A percentile compares a stretch with the other conserved stretches of the same genome.
phyloP scores from a whole-genome alignment of 75 land plant species.

The Pinus tabuliformis region DNA sequence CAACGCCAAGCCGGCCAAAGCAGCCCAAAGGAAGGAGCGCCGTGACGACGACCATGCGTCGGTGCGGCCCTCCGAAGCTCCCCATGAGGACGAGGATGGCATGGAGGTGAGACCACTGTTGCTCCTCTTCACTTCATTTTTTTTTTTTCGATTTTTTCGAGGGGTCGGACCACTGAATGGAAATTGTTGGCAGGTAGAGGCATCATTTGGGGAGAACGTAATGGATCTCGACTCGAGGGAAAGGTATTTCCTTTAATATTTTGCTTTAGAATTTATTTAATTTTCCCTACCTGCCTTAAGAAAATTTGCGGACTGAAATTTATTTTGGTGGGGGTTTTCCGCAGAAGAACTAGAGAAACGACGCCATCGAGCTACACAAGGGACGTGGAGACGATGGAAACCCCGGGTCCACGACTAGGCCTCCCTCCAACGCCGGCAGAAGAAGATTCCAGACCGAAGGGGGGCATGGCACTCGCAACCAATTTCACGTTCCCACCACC shows the following conservation, averaged over 20 bases:
- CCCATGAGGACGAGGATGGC: not conserved
- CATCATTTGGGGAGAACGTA: constrained; percentile 40
- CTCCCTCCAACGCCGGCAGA: constrained; percentile 7
- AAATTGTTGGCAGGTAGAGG: constrained; percentile 22
- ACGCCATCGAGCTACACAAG: constrained; percentile 58
- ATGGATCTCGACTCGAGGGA: constrained; percentile 37
- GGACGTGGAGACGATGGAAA: constrained; percentile 27
- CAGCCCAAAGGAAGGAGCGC: not conserved
- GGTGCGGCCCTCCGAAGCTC: not conserved
- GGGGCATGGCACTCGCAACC: not conserved
- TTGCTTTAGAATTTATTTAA: not conserved
- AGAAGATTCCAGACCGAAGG: constrained; percentile 9
- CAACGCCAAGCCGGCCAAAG: not conserved
- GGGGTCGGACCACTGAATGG: not conserved
- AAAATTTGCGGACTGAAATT: not conserved
- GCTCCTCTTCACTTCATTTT: not conserved
- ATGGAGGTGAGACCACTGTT: constrained; percentile 6
- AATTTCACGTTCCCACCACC: constrained; percentile 31
- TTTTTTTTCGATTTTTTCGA: not conserved
- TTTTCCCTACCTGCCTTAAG: not conserved
- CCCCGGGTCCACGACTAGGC: constrained; percentile 39
- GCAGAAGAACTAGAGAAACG: constrained; percentile 49
- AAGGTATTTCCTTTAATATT: constrained; percentile 19
- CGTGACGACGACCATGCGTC: no score
- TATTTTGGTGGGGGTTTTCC: not conserved